phyloP scores from a whole-genome alignment of 2,329 filamentous ascomycete genomes.

The Albifimbria verrucaria region DNA sequence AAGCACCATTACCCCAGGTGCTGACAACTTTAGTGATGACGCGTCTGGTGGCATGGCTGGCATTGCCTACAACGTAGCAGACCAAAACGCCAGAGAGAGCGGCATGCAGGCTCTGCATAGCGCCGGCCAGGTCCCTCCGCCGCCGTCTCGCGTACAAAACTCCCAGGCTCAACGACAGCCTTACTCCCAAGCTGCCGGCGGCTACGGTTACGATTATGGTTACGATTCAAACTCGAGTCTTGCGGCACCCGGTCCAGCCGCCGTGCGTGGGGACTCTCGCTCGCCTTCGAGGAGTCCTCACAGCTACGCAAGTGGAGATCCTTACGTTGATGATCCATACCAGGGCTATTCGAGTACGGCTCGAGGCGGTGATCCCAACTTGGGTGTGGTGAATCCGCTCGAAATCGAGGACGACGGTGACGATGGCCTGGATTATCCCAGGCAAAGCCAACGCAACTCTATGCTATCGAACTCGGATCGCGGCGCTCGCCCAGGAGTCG shows the following conservation, averaged over 20 bases:
- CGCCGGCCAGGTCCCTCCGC: constrained; percentile 31
- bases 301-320: constrained; percentile 36
- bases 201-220: constrained; percentile 8
- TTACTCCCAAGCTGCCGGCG: constrained; percentile 13
- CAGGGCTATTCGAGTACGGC: constrained; percentile 48
- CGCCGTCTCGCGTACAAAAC: constrained; percentile 31
- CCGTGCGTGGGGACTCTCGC: constrained; percentile 27
- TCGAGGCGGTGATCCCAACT: constrained; percentile 42
- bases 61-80: constrained; percentile 64
- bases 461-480: constrained; percentile 49
- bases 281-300: constrained; percentile 50
- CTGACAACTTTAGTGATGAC: constrained; percentile 63
- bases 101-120: constrained; percentile 59
- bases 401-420: constrained; percentile 85
- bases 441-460: constrained; percentile 46
- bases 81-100: constrained; percentile 61
- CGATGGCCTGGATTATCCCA: constrained; percentile 66
- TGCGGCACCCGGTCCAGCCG: constrained; percentile 32
- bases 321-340: constrained; percentile 65
- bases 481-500: constrained; percentile 16
- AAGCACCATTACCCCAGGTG: constrained; percentile 53
- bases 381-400: constrained; percentile 69
- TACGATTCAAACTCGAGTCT: constrained; percentile 38
- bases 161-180: constrained; percentile 10
- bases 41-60: constrained; percentile 66